Evolutionary conservation across 2,329 filamentous ascomycete species (phyloP).

Genomic region (Colletotrichum graminicola): DNA sequence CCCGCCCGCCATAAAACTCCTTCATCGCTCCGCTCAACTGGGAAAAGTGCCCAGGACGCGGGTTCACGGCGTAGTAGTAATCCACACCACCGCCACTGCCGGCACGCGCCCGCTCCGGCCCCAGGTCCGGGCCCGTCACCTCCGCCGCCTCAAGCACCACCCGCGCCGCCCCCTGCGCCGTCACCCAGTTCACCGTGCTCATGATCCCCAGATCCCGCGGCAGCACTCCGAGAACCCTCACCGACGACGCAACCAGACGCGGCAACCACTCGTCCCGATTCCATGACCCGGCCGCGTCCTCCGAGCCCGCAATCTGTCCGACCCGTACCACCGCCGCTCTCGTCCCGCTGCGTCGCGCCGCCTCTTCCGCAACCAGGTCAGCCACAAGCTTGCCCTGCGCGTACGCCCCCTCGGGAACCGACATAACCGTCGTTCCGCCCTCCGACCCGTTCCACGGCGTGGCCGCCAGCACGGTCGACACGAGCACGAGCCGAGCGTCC

Average conservation of each 20-base stretch:
- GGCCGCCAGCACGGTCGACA: background rate
- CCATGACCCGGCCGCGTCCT: conserved; percentile 28
- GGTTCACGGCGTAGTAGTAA: conserved; percentile 65
- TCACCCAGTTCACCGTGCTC: conserved; percentile 65
- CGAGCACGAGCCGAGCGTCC: conserved; percentile 2
- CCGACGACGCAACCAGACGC: conserved; percentile 50
- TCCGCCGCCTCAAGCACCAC: conserved; percentile 61
- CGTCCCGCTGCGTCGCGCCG: conserved; percentile 7
- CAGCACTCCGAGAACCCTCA: conserved; percentile 55
- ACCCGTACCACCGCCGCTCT: conserved; percentile 10
- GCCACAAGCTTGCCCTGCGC: conserved; percentile 23
- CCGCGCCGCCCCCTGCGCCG: conserved; percentile 60
- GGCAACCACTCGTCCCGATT: conserved; percentile 30
- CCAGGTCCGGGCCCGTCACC: too few species aligned
- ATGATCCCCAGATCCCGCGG: conserved; percentile 59
- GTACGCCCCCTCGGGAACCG: conserved; percentile 7
- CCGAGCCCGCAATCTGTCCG: conserved; percentile 33
- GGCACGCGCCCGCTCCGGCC: conserved; percentile 39
- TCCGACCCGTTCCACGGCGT: conserved; percentile 34
- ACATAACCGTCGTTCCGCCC: too few species aligned
- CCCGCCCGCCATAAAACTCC: background rate
- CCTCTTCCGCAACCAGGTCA: conserved; percentile 1
- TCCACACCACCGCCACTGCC: conserved; percentile 41
- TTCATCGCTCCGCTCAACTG: conserved; percentile 51
- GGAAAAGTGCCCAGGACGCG: conserved; percentile 45